A percentile compares a stretch with the other conserved stretches of the same genome.
These are phyloP conservation scores for Neonectria punicea DNA, from an alignment of 2,329 filamentous ascomycete genomes.

Conservation along the genomic window DNA sequence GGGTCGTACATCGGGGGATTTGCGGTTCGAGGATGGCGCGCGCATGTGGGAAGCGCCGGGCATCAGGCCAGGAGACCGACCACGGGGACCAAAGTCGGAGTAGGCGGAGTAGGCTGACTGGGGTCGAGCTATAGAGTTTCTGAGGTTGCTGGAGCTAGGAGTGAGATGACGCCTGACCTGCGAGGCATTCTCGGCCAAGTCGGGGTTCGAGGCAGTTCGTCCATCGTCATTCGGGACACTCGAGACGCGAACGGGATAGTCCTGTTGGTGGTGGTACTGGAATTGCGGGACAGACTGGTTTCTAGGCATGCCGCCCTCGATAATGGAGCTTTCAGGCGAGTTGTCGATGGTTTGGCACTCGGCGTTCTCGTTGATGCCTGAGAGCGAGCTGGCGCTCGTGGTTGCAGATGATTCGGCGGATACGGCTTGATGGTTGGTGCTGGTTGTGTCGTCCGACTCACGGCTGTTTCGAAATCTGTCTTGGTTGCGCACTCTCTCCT, in stretches of 20 bases:
- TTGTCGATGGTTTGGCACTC: constrained; percentile 57
- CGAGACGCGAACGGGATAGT: constrained; percentile 53
- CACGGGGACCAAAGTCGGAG: constrained; percentile 74
- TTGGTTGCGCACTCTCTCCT: constrained; percentile 46
- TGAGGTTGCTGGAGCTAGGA: constrained; percentile 64
- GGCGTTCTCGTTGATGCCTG: constrained; percentile 59
- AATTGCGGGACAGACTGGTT: constrained; percentile 64
- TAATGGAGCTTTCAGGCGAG: constrained; percentile 62
- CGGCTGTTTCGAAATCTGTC: constrained; percentile 60
- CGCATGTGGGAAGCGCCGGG: constrained; percentile 57
- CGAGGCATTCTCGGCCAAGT: constrained; percentile 61
- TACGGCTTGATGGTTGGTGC: constrained; percentile 58
- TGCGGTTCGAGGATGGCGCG: constrained; percentile 62
- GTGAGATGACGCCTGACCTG: constrained; percentile 71
- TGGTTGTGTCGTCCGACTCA: constrained; percentile 63
- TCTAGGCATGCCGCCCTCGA: constrained; percentile 55
- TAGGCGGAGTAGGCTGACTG: constrained; percentile 79
- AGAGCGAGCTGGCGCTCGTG: constrained; percentile 67
- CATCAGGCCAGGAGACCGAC: constrained; percentile 66
- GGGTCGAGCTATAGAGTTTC: constrained; percentile 73
- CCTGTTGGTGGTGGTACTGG: constrained; percentile 71
- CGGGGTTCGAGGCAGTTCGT: constrained; percentile 61
- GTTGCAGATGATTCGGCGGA: constrained; percentile 64
- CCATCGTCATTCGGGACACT: constrained; percentile 56
- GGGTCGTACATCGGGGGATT: constrained; percentile 64